Conservation (phyloP, 2,329 filamentous ascomycete species). For the Taxawa tesnikishii region DNA sequence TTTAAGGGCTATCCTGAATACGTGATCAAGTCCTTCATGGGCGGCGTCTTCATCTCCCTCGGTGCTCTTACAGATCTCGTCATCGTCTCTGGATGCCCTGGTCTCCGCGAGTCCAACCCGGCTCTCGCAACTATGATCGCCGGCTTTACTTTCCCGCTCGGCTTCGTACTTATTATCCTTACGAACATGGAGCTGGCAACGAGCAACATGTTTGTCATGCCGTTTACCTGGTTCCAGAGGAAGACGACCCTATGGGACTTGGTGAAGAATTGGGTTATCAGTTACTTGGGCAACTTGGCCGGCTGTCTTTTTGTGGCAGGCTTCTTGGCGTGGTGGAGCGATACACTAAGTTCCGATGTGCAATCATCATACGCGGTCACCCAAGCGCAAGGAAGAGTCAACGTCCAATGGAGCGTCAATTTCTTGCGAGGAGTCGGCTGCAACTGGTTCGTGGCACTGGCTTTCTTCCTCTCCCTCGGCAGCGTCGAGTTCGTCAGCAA, state of each 20-base stretch:
- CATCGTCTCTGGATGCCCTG: conserved; percentile 17
- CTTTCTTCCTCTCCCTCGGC: conserved; percentile 11
- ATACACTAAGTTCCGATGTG: conserved; percentile 9
- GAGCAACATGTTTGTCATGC: conserved; percentile 12
- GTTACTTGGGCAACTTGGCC: conserved; percentile 9
- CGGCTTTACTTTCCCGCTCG: conserved; percentile 8
- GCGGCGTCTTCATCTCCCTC: conserved; percentile 21
- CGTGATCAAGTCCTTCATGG: conserved; percentile 21
- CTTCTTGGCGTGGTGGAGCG: conserved; percentile 9
- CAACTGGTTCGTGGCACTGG: conserved; percentile 15
- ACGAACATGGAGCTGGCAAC: conserved; percentile 11
- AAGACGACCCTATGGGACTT: conserved; percentile 8
- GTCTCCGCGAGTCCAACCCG: conserved; percentile 10
- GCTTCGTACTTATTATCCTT: conserved; percentile 10
- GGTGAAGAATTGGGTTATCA: conserved; percentile 8
- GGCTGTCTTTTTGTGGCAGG: conserved; percentile 10
- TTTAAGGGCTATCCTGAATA: too few species aligned
- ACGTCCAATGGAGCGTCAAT: conserved; percentile 7
- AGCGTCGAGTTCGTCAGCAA: conserved; percentile 13
- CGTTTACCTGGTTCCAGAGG: conserved; percentile 7
- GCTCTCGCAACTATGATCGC: conserved; percentile 8
- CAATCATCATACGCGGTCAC: conserved; percentile 4
- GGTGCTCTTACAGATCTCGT: conserved; percentile 22
- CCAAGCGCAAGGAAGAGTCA: conserved; percentile 2
- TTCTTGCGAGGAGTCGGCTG: conserved; percentile 16